phyloP scores from a whole-genome alignment of 345 rosid genomes.

The Iberis pinnata region DNA sequence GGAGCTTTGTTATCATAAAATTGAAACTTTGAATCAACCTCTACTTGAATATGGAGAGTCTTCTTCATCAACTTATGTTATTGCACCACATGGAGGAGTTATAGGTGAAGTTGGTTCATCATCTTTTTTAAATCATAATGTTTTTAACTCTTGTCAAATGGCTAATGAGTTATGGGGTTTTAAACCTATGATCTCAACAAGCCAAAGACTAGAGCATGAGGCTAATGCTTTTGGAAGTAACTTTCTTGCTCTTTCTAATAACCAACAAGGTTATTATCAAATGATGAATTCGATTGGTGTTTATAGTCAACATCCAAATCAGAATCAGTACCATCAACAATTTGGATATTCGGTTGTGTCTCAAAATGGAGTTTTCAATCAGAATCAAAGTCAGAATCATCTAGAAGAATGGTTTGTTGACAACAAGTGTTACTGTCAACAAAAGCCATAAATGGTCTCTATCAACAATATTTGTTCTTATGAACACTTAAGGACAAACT shows the following conservation, averaged over 20 bases:
- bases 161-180: too few relatives aligned
- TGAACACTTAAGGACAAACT: too few relatives aligned
- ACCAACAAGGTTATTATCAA: too few relatives aligned
- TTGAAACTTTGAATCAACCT: neutral
- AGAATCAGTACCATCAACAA: neutral
- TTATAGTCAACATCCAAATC: conserved; percentile 7
- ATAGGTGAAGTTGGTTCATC: conserved; percentile 10
- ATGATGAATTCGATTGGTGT: neutral
- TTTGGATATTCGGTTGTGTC: neutral
- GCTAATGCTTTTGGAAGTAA: too few relatives aligned
- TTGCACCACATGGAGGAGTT: neutral
- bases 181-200: too few relatives aligned
- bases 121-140: neutral
- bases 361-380: neutral
- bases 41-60: conserved; percentile 10
- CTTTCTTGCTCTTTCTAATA: too few relatives aligned
- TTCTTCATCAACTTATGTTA: conserved; percentile 10
- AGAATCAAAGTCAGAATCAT: too few relatives aligned
- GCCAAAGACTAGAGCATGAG: too few relatives aligned
- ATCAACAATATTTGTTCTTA: neutral
- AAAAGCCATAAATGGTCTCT: too few relatives aligned
- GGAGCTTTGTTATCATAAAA: conserved; percentile 2
- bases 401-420: neutral
- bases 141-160: neutral
- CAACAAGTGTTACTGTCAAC: neutral